Evolutionary conservation across 345 rosid genomes (phyloP), one percentile per base, ranked within the genome.

Genomic region (Streptanthus diversifolius): DNA sequence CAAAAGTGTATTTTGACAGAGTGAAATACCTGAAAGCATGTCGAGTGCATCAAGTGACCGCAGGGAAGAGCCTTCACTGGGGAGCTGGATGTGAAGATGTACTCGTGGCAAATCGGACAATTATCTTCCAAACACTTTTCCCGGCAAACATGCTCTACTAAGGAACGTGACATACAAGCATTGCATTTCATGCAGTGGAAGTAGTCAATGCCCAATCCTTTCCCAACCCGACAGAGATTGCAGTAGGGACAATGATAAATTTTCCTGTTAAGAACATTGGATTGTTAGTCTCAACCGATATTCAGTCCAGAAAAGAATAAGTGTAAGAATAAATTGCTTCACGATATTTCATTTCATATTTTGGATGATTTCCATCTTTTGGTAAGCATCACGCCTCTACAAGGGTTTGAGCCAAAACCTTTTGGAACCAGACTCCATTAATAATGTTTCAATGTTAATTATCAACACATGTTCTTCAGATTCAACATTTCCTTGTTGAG

Each of bases 131-230:
- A 78, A 36, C 86, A 80, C 65, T 86, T 89, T 65, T 89, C 89
- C 48, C 92, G 73, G 81, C 97, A 93, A 65, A 71, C 65, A 65
- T 93, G 97, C 47, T 70, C 82, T 8, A 51, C 65, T 36, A 93
- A 87, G 53, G 87, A 78, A 60, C 62, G 55, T n/a, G 90, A 66
- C 97, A 93, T 84, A 79, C 98, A 90, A 54, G 91, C 93, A 75
- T 93, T 90, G 90, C 98, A 90, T 41, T 78, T 87, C 98, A 93
- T 90, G 83, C 98, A 93, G 59, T 93, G 98, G 66, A 90, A 90
- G 83, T 84, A 90, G 77, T 90, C 91, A 63, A 89, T 74, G 32
- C 97, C 97, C 70, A 93, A 81, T 63, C 98, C 98, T 82, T 86
- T 86, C 78, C 98, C 98, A 5, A 93, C 77, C 13, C 97, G 86